Percentiles rank a stretch among this genome's conserved stretches.
These are phyloP conservation scores for Verbena officinalis DNA, from an alignment of 257 asterid species.

Conservation along the genomic window DNA sequence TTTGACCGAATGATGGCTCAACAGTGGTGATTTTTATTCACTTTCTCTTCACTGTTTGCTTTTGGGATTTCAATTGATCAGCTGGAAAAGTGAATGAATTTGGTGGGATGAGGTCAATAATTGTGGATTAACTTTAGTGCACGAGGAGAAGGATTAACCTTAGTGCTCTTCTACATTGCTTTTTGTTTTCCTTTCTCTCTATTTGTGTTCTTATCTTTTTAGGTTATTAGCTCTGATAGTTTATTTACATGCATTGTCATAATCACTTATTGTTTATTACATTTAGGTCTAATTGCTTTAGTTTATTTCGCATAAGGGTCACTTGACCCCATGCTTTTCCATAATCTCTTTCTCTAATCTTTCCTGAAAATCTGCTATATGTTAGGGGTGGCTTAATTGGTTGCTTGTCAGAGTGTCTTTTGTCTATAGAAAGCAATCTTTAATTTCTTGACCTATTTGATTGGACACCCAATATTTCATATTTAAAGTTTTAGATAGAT, in stretches of 20 bases:
- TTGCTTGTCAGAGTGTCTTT: conserved; percentile 2
- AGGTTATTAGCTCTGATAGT: not conserved
- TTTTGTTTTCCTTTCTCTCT: conserved; percentile 9
- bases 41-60: conserved; percentile 52
- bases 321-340: too few species aligned
- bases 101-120: conserved; percentile 54
- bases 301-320: too few species aligned
- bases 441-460: conserved; percentile 10
- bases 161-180: conserved; percentile 18
- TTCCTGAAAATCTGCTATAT: not conserved
- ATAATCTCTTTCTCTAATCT: too few species aligned
- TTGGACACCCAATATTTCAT: conserved; percentile 5
- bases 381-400: conserved; percentile 17
- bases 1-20: conserved; percentile 72
- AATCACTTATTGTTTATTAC: not conserved
- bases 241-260: not conserved
- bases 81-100: conserved; percentile 46
- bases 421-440: conserved; percentile 5
- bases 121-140: conserved; percentile 49
- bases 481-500: not conserved
- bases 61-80: conserved; percentile 46
- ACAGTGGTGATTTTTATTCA: conserved; percentile 35
- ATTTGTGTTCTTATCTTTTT: conserved; percentile 7
- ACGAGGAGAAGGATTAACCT: conserved; percentile 35
- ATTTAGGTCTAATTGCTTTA: too few species aligned